phyloP scores from a whole-genome alignment of 73 alveolate species.

The Blepharisma stoltei region DNA sequence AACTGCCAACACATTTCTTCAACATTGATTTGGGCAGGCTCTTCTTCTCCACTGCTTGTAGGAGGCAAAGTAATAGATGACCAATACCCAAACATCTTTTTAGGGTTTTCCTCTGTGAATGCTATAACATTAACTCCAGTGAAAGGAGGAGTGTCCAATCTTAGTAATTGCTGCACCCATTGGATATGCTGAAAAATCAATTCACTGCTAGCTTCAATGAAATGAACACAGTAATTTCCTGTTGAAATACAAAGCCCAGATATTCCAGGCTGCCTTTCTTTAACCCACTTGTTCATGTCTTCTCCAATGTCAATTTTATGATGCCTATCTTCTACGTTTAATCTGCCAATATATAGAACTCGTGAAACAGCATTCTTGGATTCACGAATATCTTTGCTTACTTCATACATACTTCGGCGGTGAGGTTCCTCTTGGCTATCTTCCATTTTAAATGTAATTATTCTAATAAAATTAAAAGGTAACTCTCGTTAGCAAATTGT shows the following conservation, averaged over 20 bases:
- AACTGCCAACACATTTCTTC: slow-evolving; percentile 12
- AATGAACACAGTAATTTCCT: not conserved
- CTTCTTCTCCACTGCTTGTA: slow-evolving; percentile 13
- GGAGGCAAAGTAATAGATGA: not conserved
- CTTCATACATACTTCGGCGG: slow-evolving; percentile 22
- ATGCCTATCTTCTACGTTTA: not conserved
- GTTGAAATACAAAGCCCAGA: not conserved
- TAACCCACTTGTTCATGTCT: not conserved
- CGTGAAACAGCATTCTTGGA: slow-evolving; percentile 14
- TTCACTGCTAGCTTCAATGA: slow-evolving; percentile 12
- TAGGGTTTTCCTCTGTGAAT: slow-evolving; percentile 25
- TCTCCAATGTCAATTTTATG: slow-evolving; percentile 18
- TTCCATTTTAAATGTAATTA: not conserved
- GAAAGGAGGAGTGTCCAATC: slow-evolving; percentile 20
- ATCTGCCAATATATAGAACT: not conserved
- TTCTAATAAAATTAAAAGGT: too few species aligned
- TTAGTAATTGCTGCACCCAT: not conserved
- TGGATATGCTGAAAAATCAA: not conserved
- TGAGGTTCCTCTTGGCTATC: slow-evolving; percentile 24
- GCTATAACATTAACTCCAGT: not conserved
- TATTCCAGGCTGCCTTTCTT: not conserved
- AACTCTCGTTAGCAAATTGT: too few species aligned
- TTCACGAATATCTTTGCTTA: slow-evolving; percentile 17
- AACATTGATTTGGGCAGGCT: not conserved
- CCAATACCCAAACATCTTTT: slow-evolving; percentile 5